Evolutionary conservation across 2,329 filamentous ascomycete species (phyloP).

Genomic region (Fusarium virguliforme): DNA sequence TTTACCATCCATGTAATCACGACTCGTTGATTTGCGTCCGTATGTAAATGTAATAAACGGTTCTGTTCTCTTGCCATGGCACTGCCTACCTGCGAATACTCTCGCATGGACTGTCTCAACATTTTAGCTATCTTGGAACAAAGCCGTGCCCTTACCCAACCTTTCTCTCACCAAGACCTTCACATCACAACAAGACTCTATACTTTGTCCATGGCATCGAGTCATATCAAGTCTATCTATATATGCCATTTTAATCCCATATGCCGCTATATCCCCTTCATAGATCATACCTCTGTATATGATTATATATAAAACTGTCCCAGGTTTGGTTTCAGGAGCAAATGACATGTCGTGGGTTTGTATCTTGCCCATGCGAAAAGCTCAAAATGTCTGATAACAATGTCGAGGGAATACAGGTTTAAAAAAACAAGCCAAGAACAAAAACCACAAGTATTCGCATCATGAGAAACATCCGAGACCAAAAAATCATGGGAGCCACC

Average conservation of each 20-base stretch:
- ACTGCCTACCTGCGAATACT: not conserved
- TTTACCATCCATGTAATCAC: constrained; percentile 32
- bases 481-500: constrained; percentile 15
- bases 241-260: constrained; percentile 3
- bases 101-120: not conserved
- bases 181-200: not conserved
- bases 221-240: constrained; percentile 13
- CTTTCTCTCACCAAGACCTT: not conserved
- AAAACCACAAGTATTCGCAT: not conserved
- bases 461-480: constrained; percentile 1
- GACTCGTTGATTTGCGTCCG: constrained; percentile 14
- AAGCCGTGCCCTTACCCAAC: not conserved
- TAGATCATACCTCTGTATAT: constrained; percentile 8
- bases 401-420: constrained; percentile 9
- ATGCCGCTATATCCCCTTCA: not conserved
- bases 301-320: not conserved
- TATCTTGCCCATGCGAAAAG: constrained; percentile 6
- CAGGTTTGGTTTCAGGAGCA: constrained; percentile 8
- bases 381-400: constrained; percentile 15
- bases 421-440: constrained; percentile 13
- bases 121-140: too few relatives aligned
- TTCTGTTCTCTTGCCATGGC: not conserved
- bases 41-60: constrained; percentile 23
- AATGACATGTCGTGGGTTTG: not conserved
- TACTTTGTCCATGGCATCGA: not conserved